Evolutionary conservation across 2,329 filamentous ascomycete species (phyloP).

Genomic region (Penicillium freii): DNA sequence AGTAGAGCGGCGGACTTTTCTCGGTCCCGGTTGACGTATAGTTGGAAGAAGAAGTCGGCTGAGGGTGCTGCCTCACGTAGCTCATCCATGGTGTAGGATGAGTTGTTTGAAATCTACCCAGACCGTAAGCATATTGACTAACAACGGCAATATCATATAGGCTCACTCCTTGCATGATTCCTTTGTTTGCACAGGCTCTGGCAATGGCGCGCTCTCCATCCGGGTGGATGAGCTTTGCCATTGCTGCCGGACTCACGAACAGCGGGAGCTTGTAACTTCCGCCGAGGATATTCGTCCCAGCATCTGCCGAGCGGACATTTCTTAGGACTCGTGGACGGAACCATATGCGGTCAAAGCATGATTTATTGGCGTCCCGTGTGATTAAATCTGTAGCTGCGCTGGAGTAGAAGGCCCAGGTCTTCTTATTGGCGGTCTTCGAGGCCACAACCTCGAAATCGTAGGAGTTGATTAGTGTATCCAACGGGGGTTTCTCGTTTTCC

Average conservation of each 20-base stretch:
- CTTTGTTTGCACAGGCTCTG: conserved; percentile 50
- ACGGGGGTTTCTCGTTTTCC: conserved; percentile 48
- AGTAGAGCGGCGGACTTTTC: conserved; percentile 51
- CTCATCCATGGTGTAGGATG: conserved; percentile 58
- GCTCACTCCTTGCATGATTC: conserved; percentile 56
- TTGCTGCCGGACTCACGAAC: conserved; percentile 63
- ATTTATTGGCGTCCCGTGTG: conserved; percentile 55
- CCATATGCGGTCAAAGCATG: conserved; percentile 55
- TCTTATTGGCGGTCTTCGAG: conserved; percentile 54
- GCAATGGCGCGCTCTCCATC: conserved; percentile 63
- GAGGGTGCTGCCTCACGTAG: conserved; percentile 47
- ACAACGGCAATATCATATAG: not conserved
- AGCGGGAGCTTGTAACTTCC: conserved; percentile 55
- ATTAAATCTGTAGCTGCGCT: conserved; percentile 64
- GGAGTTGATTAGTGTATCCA: conserved; percentile 57
- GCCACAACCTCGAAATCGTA: conserved; percentile 62
- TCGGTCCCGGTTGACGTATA: conserved; percentile 56
- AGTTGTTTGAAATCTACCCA: conserved; percentile 56
- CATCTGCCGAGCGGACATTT: conserved; percentile 55
- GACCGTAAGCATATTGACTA: not conserved
- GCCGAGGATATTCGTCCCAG: conserved; percentile 56
- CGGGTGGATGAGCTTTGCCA: conserved; percentile 62
- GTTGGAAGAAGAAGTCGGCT: conserved; percentile 53
- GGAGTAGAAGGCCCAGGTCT: conserved; percentile 69
- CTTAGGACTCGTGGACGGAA: conserved; percentile 59